phyloP scores from a whole-genome alignment of 2,329 filamentous ascomycete species.

The Calonectria pteridis region DNA sequence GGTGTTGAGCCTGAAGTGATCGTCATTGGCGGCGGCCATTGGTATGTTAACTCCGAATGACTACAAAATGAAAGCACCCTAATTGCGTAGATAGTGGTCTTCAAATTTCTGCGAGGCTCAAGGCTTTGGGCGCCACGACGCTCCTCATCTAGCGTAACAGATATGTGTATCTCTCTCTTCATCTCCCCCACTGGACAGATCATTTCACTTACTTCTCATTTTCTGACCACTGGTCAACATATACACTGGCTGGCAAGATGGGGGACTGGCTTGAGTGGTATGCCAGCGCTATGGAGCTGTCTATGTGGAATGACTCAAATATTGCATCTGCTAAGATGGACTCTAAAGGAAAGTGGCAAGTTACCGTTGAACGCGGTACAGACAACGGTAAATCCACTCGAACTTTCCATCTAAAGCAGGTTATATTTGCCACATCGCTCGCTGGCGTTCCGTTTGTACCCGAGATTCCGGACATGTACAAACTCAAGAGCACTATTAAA shows the following conservation, averaged over 20 bases:
- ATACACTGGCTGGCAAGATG: not conserved
- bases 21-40: not conserved
- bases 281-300: not conserved
- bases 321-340: not conserved
- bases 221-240: not conserved
- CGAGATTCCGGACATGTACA: not conserved
- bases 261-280: not conserved
- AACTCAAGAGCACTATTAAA: not conserved
- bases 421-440: not conserved
- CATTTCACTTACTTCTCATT: not conserved
- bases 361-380: not conserved
- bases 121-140: not conserved
- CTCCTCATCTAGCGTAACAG: not conserved
- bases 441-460: not conserved
- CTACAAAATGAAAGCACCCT: not conserved
- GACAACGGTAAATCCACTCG: not conserved
- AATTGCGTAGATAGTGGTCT: not conserved
- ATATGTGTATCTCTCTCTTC: not conserved
- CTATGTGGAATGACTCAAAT: not conserved
- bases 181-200: not conserved
- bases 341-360: not conserved
- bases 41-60: not conserved
- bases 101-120: not conserved
- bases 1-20: not conserved
- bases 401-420: not conserved